Evolutionary conservation across 805 yeast species (phyloP), one percentile per base, ranked within the genome.

Genomic region (Grigorovia humatica): DNA sequence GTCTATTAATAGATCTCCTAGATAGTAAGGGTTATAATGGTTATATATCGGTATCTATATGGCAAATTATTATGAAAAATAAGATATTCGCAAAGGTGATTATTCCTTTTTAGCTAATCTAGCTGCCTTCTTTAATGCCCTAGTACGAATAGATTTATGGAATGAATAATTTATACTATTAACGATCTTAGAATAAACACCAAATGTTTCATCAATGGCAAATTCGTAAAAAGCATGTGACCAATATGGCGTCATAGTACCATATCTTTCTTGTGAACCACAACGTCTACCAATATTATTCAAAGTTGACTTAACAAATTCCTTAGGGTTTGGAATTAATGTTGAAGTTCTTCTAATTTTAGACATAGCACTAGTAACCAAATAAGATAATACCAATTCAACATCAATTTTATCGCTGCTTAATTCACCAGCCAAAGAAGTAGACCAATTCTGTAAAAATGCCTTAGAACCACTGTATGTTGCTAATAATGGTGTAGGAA

Each of bases 391-490:
- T 32, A 86, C 82, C 44, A 88, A 72, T 70, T 91, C 89, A 52
- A 88, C 97, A 63, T 93, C 99, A 57, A 93, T 77, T 20, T 82
- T 80, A 50, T 77, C 67, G 0, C 78, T 68, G 50, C 75, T 72
- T 62, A 93, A 75, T 70, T 93, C 99, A 40, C 90, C 89, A 17
- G 96, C 85, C 58, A 93, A 75, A 1, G 96, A 89, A 49, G 79
- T 73, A 48, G 93, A 86, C 98, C 99, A 93, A 53, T 82, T 80
- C 72, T 93, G 97, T 65, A 93, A 76, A 69, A 93, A 93, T 7
- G 96, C 88, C 73, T 93, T 93, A 47, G 97, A 88, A 23, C 99
- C 99, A 18, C 97, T 85, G 73, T 93, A 93, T 11, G 90, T 85
- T 18, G 98, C 96, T 60, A 93, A 77, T 59, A 81, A 76, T 20